Evolutionary conservation across 495 filamentous ascomycete genomes (phyloP).

Genomic region (Beverwykella pulmonaria): DNA sequence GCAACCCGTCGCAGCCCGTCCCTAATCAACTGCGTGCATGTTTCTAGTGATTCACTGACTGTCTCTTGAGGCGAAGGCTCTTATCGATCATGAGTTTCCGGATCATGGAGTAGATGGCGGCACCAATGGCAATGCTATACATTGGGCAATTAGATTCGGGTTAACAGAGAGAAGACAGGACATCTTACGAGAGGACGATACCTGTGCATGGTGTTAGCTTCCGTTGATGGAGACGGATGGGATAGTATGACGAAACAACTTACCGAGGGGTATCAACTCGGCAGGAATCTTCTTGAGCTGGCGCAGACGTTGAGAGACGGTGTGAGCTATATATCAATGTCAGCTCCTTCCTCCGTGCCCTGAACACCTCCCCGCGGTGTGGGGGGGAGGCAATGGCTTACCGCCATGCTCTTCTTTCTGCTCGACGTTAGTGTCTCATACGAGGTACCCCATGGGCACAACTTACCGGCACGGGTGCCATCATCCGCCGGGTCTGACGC

Average conservation of each 20-base stretch:
- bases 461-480: conserved; percentile 80
- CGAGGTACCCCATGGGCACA: not conserved
- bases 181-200: conserved; percentile 73
- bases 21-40: not conserved
- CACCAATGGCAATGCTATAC: conserved; percentile 64
- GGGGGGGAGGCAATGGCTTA: conserved; percentile 22
- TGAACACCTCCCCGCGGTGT: not conserved
- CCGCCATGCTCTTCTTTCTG: conserved; percentile 53
- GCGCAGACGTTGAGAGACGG: conserved; percentile 92
- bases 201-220: conserved; percentile 54
- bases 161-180: not conserved
- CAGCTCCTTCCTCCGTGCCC: not conserved
- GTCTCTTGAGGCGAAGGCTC: conserved; percentile 72
- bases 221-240: not conserved
- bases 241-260: conserved; percentile 41
- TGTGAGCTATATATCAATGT: conserved; percentile 72
- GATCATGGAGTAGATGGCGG: conserved; percentile 75
- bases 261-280: conserved; percentile 95
- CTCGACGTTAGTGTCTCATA: not conserved
- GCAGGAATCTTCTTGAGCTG: conserved; percentile 83
- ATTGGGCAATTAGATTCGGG: not conserved
- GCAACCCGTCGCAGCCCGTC: not conserved
- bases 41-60: conserved; percentile 25
- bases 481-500: conserved; percentile 52
- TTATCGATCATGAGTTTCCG: conserved; percentile 87